Percentiles rank a stretch among this genome's conserved stretches.
Conservation (phyloP, 108 stramenopile species). For the Mayamaea pseudoterrestris region DNA sequence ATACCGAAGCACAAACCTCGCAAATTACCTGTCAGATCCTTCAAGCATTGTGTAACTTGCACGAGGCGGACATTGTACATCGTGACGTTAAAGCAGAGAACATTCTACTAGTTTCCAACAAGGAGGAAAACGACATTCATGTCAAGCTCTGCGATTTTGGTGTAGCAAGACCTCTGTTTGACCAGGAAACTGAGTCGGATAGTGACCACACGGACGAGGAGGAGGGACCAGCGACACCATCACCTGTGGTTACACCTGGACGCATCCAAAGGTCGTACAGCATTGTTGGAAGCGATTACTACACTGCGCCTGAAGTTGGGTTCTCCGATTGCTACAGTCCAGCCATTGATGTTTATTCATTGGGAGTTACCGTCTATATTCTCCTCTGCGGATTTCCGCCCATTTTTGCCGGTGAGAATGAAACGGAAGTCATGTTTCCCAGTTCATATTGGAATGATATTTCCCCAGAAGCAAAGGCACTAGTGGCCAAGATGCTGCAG, state of each 20-base stretch:
- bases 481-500: slow-evolving; percentile 55
- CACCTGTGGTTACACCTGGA: slow-evolving; percentile 25
- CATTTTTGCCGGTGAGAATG: slow-evolving; percentile 21
- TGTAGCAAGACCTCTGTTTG: slow-evolving; percentile 33
- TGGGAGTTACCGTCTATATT: slow-evolving; percentile 95
- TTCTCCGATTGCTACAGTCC: slow-evolving; percentile 48
- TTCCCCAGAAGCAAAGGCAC: slow-evolving; percentile 58
- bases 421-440: slow-evolving; percentile 25
- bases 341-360: slow-evolving; percentile 85
- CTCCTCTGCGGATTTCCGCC: slow-evolving; percentile 92
- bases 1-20: slow-evolving; percentile 58
- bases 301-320: slow-evolving; percentile 70
- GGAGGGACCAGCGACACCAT: slow-evolving; percentile 33
- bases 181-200: neutral
- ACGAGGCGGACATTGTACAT: slow-evolving; percentile 53
- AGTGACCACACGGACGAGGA: neutral
- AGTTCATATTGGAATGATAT: slow-evolving; percentile 55
- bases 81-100: slow-evolving; percentile 88
- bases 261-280: slow-evolving; percentile 29
- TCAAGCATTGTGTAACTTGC: slow-evolving; percentile 44
- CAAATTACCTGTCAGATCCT: slow-evolving; percentile 58
- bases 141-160: slow-evolving; percentile 87
- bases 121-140: slow-evolving; percentile 32
- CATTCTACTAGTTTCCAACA: slow-evolving; percentile 34
- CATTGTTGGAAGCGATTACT: slow-evolving; percentile 47